Conservation (phyloP, 192 early-diverging fungal species). For the Chytriomyces confervae region DNA sequence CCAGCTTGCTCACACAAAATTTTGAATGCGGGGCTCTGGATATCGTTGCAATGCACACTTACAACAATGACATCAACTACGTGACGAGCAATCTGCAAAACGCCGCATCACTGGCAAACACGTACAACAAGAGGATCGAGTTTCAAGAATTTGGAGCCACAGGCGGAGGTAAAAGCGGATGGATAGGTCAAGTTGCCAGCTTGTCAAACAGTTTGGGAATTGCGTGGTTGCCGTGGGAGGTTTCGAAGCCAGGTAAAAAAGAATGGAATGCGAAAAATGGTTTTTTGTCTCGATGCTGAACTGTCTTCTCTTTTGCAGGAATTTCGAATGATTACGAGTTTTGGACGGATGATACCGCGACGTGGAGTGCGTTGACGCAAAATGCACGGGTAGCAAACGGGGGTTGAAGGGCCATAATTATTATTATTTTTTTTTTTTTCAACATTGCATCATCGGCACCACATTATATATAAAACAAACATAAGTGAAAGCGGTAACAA, state of each 20-base stretch:
- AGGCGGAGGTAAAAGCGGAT: background rate
- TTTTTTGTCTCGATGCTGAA: too few relatives aligned
- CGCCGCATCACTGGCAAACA: background rate
- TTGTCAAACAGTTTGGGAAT: constrained; percentile 19
- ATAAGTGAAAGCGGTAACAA: background rate
- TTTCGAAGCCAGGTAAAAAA: background rate
- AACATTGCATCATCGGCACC: background rate
- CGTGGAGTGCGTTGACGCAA: constrained; percentile 16
- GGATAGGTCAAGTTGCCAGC: constrained; percentile 17
- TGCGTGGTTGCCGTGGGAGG: constrained; percentile 34
- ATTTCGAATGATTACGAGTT: constrained; percentile 37
- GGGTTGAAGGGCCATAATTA: background rate
- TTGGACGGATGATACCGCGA: constrained; percentile 9
- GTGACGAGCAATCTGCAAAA: constrained; percentile 6
- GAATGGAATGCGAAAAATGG: too few relatives aligned
- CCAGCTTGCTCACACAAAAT: constrained; percentile 12
- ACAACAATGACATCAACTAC: background rate
- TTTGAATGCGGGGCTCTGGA: constrained; percentile 25
- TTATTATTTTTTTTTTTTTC: constrained; percentile 3
- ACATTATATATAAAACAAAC: background rate
- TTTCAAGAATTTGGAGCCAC: constrained; percentile 29
- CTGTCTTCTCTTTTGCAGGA: background rate
- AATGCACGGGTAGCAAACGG: background rate
- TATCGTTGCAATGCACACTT: constrained; percentile 31
- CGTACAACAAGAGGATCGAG: background rate